Conservation (phyloP, 805 yeast species). For the Priceomyces melissophilus region DNA sequence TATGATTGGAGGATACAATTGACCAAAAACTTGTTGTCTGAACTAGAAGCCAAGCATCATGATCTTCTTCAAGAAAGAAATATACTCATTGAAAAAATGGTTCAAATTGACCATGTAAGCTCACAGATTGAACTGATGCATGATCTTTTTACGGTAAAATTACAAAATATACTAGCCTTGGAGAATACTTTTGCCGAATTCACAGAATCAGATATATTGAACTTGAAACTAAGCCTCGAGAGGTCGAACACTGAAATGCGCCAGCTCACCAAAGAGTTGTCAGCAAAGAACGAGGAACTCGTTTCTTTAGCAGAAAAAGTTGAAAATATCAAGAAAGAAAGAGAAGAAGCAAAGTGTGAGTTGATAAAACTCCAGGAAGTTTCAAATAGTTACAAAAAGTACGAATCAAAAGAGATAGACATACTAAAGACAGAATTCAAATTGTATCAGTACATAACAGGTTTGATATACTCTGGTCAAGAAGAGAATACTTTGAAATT, state of each 20-base stretch:
- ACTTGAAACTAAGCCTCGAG: conserved; percentile 9
- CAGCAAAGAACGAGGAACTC: conserved; percentile 8
- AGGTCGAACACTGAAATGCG: conserved; percentile 10
- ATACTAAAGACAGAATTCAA: conserved; percentile 18
- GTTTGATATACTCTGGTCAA: conserved; percentile 16
- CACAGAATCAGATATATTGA: conserved; percentile 8
- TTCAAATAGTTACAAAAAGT: conserved; percentile 13
- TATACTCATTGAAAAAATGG: conserved; percentile 11
- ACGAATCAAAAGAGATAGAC: conserved; percentile 18
- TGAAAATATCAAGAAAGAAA: conserved; percentile 7
- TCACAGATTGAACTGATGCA: conserved; percentile 8
- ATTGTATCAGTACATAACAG: conserved; percentile 24
- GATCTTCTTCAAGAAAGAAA: conserved; percentile 18
- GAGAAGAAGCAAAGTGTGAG: conserved; percentile 9
- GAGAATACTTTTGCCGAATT: conserved; percentile 6
- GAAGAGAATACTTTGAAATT: conserved; percentile 9
- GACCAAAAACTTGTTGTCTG: conserved; percentile 40
- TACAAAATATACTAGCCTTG: conserved; percentile 15
- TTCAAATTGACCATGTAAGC: conserved; percentile 7
- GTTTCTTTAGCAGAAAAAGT: conserved; percentile 9
- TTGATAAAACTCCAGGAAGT: conserved; percentile 9
- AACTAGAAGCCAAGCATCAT: conserved; percentile 20
- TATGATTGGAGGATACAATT: conserved; percentile 59
- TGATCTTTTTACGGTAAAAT: conserved; percentile 12
- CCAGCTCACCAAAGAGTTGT: conserved; percentile 12